Conservation (phyloP, 2,329 filamentous ascomycete genomes). For the Cladophialophora exuberans region DNA sequence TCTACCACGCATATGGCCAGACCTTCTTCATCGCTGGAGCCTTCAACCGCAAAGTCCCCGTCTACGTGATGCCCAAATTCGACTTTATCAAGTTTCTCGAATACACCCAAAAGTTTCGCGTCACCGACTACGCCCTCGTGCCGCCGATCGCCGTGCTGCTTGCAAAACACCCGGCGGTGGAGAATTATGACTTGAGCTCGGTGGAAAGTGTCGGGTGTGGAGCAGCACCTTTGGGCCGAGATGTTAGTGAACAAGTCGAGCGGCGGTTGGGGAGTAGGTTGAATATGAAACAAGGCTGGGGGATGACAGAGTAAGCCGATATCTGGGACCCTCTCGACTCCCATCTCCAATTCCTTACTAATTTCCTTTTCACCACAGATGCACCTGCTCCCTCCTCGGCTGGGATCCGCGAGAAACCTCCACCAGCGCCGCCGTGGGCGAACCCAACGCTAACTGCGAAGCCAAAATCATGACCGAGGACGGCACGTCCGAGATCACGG, state of each 20-base stretch:
- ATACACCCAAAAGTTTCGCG: slow-evolving; percentile 67
- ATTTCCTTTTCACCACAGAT: slow-evolving; percentile 32
- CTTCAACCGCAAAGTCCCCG: slow-evolving; percentile 61
- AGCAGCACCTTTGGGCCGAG: slow-evolving; percentile 68
- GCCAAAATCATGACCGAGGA: slow-evolving; percentile 64
- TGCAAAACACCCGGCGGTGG: slow-evolving; percentile 69
- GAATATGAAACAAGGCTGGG: slow-evolving; percentile 74
- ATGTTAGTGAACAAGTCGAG: slow-evolving; percentile 63
- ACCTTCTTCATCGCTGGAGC: slow-evolving; percentile 67
- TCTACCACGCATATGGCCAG: slow-evolving; percentile 77
- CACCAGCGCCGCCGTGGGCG: slow-evolving; percentile 61
- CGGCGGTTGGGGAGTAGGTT: slow-evolving; percentile 56
- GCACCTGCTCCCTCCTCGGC: slow-evolving; percentile 69
- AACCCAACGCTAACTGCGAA: slow-evolving; percentile 69
- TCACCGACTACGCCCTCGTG: slow-evolving; percentile 69
- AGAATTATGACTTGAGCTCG: slow-evolving; percentile 69
- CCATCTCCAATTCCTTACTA: neutral
- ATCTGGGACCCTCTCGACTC: neutral
- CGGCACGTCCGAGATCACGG: slow-evolving; percentile 21
- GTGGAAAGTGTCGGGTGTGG: slow-evolving; percentile 65
- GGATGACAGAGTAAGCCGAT: slow-evolving; percentile 73
- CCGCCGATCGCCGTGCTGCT: slow-evolving; percentile 76
- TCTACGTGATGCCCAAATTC: slow-evolving; percentile 80
- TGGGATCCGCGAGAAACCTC: slow-evolving; percentile 61
- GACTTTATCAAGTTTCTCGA: slow-evolving; percentile 74